Conservation (phyloP, 139 green algal species). For the Nannochloris sp. region DNA sequence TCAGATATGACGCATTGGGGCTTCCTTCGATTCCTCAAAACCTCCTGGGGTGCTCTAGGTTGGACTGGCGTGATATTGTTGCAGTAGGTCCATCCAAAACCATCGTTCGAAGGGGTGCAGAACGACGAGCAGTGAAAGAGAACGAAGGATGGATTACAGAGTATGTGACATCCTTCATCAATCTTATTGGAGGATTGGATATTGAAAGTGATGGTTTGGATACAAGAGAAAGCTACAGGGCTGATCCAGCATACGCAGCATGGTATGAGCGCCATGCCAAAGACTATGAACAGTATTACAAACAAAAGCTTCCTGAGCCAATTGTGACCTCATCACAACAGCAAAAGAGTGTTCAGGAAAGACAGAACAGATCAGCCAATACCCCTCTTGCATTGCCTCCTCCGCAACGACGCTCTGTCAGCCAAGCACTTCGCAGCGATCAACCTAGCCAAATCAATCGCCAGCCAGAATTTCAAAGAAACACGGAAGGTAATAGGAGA, state of each 20-base stretch:
- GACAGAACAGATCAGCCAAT: too few species aligned
- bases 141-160: constrained; percentile 19
- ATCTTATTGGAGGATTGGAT: constrained; percentile 5
- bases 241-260: constrained; percentile 8
- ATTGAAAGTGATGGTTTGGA: neutral
- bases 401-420: constrained; percentile 9
- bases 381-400: constrained; percentile 18
- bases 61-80: constrained; percentile 23
- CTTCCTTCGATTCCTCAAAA: constrained; percentile 46
- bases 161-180: constrained; percentile 7
- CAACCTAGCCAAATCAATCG: neutral
- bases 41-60: constrained; percentile 48
- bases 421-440: constrained; percentile 12
- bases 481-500: too few species aligned
- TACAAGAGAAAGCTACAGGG: constrained; percentile 2
- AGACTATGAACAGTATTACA: constrained; percentile 11
- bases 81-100: constrained; percentile 9
- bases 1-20: constrained; percentile 67
- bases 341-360: neutral
- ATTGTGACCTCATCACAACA: neutral
- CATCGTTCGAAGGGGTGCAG: constrained; percentile 17
- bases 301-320: neutral
- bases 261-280: constrained; percentile 21
- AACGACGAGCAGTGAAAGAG: constrained; percentile 13
- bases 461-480: neutral